Conservation (phyloP, 2,329 filamentous ascomycete genomes). For the Sordariomycetes sp. region DNA sequence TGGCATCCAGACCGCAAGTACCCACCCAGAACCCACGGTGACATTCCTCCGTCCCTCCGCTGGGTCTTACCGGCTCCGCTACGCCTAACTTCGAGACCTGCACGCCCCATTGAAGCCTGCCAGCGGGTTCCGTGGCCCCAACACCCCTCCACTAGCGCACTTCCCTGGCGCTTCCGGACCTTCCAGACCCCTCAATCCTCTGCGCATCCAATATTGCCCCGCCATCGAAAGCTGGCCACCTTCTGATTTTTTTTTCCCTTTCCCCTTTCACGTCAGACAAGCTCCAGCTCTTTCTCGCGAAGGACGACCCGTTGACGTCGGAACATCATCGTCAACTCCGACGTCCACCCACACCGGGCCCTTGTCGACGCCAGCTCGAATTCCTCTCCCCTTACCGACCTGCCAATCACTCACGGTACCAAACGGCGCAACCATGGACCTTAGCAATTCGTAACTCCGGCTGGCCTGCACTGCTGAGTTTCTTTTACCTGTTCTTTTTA, state of each 20-base stretch:
- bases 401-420: constrained; percentile 4
- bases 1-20: not conserved
- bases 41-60: not conserved
- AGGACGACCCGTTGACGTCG: not conserved
- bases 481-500: not conserved
- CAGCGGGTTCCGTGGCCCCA: not conserved
- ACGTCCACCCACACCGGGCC: not conserved
- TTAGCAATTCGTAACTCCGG: constrained; percentile 2
- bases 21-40: not conserved
- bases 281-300: not conserved
- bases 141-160: not conserved
- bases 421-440: constrained; percentile 4
- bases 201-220: not conserved
- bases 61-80: not conserved
- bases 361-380: not conserved
- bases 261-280: not conserved
- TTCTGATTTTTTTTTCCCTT: not conserved
- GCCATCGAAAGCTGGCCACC: not conserved
- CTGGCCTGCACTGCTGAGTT: not conserved
- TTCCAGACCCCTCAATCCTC: not conserved
- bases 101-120: not conserved
- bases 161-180: not conserved
- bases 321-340: not conserved
- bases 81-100: not conserved
- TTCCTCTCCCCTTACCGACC: not conserved